phyloP scores from a whole-genome alignment of 352 stramenopile genomes.

The Phytophthora nicotianae region DNA sequence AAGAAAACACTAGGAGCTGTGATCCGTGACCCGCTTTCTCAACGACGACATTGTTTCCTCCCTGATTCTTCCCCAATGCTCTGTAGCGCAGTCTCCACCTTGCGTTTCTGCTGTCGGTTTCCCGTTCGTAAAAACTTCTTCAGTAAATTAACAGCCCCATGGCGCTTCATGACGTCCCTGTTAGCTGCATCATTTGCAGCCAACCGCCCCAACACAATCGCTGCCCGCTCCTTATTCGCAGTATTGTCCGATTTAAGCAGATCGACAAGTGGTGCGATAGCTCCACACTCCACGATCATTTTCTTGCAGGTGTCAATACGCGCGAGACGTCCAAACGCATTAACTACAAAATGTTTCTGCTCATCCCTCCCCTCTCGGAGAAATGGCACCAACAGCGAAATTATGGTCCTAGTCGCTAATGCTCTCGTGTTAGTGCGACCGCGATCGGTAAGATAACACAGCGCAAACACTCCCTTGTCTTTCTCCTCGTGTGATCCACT shows the following conservation, averaged over 20 bases:
- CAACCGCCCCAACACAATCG: slow-evolving; percentile 8
- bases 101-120: slow-evolving; percentile 11
- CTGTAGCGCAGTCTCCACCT: neutral
- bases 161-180: slow-evolving; percentile 1
- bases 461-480: neutral
- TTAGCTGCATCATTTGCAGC: slow-evolving; percentile 3
- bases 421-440: neutral
- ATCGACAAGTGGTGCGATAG: slow-evolving; percentile 6
- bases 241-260: slow-evolving; percentile 3
- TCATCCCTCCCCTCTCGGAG: neutral
- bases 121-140: slow-evolving; percentile 2
- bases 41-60: slow-evolving; percentile 2
- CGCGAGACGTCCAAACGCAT: neutral
- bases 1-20: neutral
- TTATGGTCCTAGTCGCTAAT: neutral
- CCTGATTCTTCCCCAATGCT: neutral
- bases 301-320: neutral
- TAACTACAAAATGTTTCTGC: slow-evolving; percentile 10
- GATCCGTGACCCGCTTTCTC: neutral
- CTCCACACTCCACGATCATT: slow-evolving; percentile 1
- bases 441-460: neutral
- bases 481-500: neutral
- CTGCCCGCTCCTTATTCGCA: slow-evolving; percentile 8
- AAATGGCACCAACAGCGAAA: slow-evolving; percentile 6
- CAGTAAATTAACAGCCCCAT: slow-evolving; percentile 4